Evolutionary conservation across 148 eudicot species (phyloP).

Genomic region (Rhododendron mucronatum): DNA sequence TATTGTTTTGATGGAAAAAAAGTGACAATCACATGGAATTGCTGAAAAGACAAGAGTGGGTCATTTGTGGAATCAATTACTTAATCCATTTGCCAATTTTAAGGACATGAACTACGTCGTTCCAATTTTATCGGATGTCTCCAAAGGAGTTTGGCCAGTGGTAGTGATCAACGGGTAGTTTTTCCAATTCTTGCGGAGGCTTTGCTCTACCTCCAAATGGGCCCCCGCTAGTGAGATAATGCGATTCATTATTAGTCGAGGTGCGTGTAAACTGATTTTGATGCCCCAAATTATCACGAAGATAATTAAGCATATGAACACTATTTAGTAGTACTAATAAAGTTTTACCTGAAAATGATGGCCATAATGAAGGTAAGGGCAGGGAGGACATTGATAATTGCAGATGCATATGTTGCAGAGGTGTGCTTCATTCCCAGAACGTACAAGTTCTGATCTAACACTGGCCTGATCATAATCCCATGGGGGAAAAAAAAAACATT

Average conservation of each 20-base stretch:
- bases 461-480: conserved; percentile 43
- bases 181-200: not conserved
- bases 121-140: no score
- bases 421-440: conserved; percentile 52
- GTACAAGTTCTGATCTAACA: conserved; percentile 63
- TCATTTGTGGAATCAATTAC: not conserved
- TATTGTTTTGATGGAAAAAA: not conserved
- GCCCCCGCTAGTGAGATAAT: not conserved
- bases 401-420: conserved; percentile 64
- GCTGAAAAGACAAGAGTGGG: not conserved
- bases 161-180: not conserved
- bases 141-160: not conserved
- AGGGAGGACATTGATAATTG: conserved; percentile 51
- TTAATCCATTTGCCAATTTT: not conserved
- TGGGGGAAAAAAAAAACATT: not conserved
- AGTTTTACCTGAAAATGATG: conserved; percentile 48
- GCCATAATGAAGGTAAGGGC: conserved; percentile 69
- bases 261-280: not conserved
- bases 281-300: not conserved
- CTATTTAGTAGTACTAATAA: not conserved
- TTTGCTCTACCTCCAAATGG: not conserved
- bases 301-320: not conserved
- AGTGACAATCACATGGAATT: not conserved
- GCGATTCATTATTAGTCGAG: not conserved
- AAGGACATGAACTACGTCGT: not conserved